These are phyloP conservation scores for Solanum clarkiae DNA, from an alignment of 257 asterid species.

Conservation along the genomic window DNA sequence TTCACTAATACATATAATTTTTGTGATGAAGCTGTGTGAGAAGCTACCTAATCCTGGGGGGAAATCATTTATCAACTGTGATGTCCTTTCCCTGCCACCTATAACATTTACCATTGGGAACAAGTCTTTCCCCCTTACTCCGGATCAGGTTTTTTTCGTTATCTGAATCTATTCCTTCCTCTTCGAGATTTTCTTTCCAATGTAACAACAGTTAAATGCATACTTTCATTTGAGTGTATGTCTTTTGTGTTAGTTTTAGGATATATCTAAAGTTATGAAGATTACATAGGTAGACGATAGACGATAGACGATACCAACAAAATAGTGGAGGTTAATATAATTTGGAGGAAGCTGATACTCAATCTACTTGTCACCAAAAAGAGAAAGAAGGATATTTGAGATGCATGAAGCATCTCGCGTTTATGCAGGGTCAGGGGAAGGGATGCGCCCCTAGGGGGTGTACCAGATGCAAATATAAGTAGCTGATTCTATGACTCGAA, in stretches of 20 bases:
- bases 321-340: neutral
- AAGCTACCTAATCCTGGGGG: constrained; percentile 21
- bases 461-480: neutral
- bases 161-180: neutral
- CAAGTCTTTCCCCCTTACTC: constrained; percentile 20
- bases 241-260: neutral
- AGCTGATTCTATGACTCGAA: neutral
- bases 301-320: neutral
- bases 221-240: neutral
- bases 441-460: neutral
- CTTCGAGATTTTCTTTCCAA: neutral
- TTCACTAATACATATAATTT: neutral
- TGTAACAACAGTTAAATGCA: neutral
- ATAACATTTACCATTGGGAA: constrained; percentile 17
- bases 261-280: neutral
- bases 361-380: neutral
- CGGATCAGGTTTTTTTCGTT: constrained; percentile 6
- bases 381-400: neutral
- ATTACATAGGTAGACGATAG: neutral
- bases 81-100: constrained; percentile 12
- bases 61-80: constrained; percentile 12
- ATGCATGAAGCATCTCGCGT: neutral
- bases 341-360: neutral
- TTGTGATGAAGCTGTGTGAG: constrained; percentile 14
- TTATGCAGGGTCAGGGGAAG: neutral